Conservation (phyloP, 805 yeast species). For the Pachysolen tannophilus region DNA sequence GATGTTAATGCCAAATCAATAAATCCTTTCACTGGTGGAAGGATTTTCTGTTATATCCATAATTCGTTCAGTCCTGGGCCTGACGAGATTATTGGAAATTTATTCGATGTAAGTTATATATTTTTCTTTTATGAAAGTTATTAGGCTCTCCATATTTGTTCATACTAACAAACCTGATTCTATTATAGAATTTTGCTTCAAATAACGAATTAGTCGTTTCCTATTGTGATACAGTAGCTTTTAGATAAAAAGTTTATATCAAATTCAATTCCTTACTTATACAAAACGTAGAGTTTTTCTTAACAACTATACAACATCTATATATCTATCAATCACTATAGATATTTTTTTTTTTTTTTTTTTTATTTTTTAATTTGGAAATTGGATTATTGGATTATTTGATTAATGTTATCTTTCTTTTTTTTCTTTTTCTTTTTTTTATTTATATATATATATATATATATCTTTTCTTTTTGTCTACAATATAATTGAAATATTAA, state of each 20-base stretch:
- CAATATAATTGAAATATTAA: no score
- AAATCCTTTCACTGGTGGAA: slow-evolving; percentile 11
- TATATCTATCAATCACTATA: no score
- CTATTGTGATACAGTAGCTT: slow-evolving; percentile 39
- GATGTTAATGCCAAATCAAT: background rate
- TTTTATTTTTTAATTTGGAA: no score
- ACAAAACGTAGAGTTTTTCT: no score
- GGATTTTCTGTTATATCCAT: slow-evolving; percentile 33
- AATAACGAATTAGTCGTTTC: slow-evolving; percentile 32
- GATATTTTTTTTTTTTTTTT: no score
- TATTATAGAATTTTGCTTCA: slow-evolving; percentile 22
- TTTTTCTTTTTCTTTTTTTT: no score
- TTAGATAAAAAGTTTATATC: slow-evolving; percentile 28
- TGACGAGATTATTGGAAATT: slow-evolving; percentile 31
- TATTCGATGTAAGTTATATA: slow-evolving; percentile 18
- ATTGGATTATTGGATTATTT: no score
- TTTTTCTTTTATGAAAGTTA: background rate
- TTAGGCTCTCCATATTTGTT: background rate
- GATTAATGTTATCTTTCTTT: no score
- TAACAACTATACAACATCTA: no score
- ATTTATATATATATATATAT: no score
- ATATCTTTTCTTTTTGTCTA: no score
- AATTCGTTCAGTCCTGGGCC: slow-evolving; percentile 39
- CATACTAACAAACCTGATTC: slow-evolving; percentile 4
- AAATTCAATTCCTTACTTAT: no score